These are phyloP conservation scores for Nannizziopsis barbatae DNA, from an alignment of 2,329 filamentous ascomycete genomes.

Conservation along the genomic window DNA sequence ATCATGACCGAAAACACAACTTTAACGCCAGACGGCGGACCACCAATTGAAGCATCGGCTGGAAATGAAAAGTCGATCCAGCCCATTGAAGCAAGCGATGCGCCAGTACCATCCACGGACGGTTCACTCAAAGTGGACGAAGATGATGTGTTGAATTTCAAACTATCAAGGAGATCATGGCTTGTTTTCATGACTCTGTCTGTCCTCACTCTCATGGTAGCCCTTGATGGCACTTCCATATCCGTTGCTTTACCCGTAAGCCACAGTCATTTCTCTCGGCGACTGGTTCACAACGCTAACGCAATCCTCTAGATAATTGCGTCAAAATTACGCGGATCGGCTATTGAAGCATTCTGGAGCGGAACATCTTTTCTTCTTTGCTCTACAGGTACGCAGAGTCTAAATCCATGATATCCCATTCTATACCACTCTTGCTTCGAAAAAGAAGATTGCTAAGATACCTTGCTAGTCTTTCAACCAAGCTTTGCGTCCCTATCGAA, in stretches of 20 bases:
- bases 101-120: neutral
- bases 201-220: conserved; percentile 50
- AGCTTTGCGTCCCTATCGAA: conserved; percentile 39
- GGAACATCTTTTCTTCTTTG: conserved; percentile 57
- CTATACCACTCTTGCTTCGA: neutral
- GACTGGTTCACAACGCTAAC: neutral
- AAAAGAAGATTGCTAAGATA: too few species aligned
- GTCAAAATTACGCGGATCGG: conserved; percentile 41
- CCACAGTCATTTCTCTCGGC: neutral
- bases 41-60: neutral
- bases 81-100: neutral
- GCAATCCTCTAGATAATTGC: conserved; percentile 37
- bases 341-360: conserved; percentile 58
- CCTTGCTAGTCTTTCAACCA: conserved; percentile 39
- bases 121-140: conserved; percentile 3
- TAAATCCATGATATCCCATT: neutral
- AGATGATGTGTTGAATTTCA: conserved; percentile 12
- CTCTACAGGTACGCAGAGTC: conserved; percentile 36
- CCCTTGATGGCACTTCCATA: conserved; percentile 55
- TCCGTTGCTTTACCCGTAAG: conserved; percentile 47
- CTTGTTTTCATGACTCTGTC: conserved; percentile 44
- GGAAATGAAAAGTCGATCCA: neutral
- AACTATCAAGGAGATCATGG: conserved; percentile 26
- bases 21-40: too few species aligned
- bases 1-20: too few species aligned